Percentiles rank a stretch among this genome's conserved stretches.
Conservation (phyloP, 441 rosid genomes). For the Populus trichocarpa region DNA sequence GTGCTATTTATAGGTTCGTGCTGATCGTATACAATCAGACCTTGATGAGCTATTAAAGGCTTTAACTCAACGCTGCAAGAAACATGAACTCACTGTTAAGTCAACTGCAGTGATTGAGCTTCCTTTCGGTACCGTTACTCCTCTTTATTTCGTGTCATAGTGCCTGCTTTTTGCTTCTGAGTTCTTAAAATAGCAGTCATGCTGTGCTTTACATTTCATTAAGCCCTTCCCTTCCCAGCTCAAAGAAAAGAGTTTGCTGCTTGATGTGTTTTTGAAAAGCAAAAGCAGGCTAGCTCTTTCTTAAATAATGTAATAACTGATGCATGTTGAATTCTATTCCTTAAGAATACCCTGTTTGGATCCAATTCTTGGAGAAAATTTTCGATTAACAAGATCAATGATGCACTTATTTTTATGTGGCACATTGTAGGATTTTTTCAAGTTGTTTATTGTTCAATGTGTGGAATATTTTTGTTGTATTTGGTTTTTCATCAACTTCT, state of each 20-base stretch:
- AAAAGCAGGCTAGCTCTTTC: no score
- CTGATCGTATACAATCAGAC: slow-evolving; percentile 94
- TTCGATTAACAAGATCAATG: neutral
- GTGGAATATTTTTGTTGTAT: neutral
- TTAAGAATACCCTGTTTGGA: neutral
- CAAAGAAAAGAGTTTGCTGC: neutral
- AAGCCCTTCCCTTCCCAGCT: slow-evolving; percentile 1
- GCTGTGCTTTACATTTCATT: slow-evolving; percentile 2
- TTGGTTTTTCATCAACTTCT: neutral
- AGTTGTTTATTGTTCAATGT: neutral
- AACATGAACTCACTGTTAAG: slow-evolving; percentile 76
- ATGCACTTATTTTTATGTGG: neutral
- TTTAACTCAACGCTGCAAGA: slow-evolving; percentile 75
- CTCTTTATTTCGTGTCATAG: neutral
- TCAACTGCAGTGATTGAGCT: slow-evolving; percentile 81
- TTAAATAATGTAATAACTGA: no score
- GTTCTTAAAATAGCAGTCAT: neutral
- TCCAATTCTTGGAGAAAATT: neutral
- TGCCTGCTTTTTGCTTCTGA: neutral
- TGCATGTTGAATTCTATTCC: neutral
- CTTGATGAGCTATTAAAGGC: slow-evolving; percentile 87
- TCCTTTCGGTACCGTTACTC: slow-evolving; percentile 60
- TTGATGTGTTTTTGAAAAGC: neutral
- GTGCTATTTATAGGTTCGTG: slow-evolving; percentile 67
- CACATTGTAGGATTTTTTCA: neutral